phyloP scores from a whole-genome alignment of 2,329 filamentous ascomycete species.

The Calonectria fujianensis region DNA sequence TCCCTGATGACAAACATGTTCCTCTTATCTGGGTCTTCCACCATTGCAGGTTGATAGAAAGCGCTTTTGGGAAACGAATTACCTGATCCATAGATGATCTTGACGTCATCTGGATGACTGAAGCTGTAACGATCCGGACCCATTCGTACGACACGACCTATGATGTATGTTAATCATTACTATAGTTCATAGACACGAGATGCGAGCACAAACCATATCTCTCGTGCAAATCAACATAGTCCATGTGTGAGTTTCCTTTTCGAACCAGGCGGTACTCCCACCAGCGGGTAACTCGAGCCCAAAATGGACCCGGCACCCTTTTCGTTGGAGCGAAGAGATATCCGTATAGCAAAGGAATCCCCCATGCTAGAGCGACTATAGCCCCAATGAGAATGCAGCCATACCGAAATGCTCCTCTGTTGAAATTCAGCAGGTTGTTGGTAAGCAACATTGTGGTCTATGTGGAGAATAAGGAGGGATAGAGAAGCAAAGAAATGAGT shows the following conservation, averaged over 20 bases:
- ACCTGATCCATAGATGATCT: neutral
- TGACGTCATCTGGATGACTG: neutral
- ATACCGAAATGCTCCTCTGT: neutral
- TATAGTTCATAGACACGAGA: neutral
- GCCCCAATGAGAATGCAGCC: neutral
- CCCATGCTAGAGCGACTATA: neutral
- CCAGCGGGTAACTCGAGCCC: neutral
- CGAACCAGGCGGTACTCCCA: neutral
- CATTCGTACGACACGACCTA: constrained; percentile 19
- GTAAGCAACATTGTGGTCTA: neutral
- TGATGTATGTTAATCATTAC: neutral
- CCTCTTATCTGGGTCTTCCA: neutral
- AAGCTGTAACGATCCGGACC: constrained; percentile 21
- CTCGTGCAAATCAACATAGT: neutral
- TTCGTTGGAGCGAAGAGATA: neutral
- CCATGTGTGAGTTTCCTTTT: neutral
- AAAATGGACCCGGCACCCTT: neutral
- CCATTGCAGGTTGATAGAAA: neutral
- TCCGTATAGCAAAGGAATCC: neutral
- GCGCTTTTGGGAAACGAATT: neutral
- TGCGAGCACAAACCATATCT: neutral
- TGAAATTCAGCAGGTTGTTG: neutral
- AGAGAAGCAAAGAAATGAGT: neutral
- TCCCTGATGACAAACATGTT: neutral
- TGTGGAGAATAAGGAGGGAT: neutral